Evolutionary conservation across 345 rosid genomes (phyloP), one percentile per base, ranked within the genome.

Genomic region (Salix purpurea): DNA sequence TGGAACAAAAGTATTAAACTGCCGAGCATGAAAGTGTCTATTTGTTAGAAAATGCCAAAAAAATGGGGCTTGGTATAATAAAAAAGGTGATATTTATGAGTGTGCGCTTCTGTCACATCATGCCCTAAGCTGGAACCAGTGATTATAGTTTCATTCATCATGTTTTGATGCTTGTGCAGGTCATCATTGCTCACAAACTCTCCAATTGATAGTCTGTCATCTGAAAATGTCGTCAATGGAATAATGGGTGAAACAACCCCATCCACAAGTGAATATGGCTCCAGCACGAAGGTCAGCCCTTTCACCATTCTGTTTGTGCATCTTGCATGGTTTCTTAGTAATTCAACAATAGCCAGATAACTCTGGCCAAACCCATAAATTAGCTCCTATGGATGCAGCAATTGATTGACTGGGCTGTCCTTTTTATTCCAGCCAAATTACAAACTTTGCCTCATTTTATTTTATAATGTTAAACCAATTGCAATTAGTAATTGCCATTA

Each of bases 211-310:
- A 90, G 91, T 71, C 76, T 81, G 71, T 93, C 97, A 69, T 86
- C 89, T 21, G 99, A 92, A 84, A 94, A 87, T 84, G 88, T 90
- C 66, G 79, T 86, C 75, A 86, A 87, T 82, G 98, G 91, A 79
- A 76, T 87, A 69, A 78, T 73, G 76, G 86, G 86, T 76, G 90
- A 89, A 76, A 62, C 87, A 23, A 87, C 90, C 69, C 88, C 90
- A 81, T 86, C 95, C 70, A 78, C 91, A 30, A 90, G 85, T 72
- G 94, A 87, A 81, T 85, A 54, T 84, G 93, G 91, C 76, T 83
- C 93, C 74, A 86, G 91, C 89, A 83, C 83, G 82, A 91, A 90
- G 99, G 99, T 93, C 61, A 76, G 80, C 32, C 34, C 15, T 39
- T 67, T 70, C 52, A 2, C 39, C 34, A 42, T 36, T 65, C 58